Evolutionary conservation across 1,284 basidiomycete species (phyloP), one percentile per base, ranked within the genome.

Genomic region (Ganoderma sinense): DNA sequence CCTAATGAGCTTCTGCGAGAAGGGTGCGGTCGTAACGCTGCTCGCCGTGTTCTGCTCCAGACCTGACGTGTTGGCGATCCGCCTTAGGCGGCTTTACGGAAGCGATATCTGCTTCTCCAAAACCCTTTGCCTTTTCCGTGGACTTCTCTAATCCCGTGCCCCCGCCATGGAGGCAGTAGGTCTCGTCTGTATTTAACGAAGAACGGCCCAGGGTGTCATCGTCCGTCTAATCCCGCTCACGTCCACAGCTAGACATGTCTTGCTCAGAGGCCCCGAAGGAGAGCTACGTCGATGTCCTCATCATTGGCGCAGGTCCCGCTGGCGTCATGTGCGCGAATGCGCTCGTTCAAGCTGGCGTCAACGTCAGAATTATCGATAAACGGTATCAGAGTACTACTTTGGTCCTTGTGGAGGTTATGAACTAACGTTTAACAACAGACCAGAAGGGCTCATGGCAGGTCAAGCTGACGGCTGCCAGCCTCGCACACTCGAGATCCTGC

Each of bases 401-500:
- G 7, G 2, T 36, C 23, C 1, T 1, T n/a, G 18, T 31, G 23
- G 20, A 20, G 11, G 5, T 6, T 20, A n/a, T 14, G 20, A n/a
- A 2, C 36, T 43, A 4, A 59, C n/a, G 0, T 18, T 55, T 26
- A 41, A n/a, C 23, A 0, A n/a, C 67, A 93, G 91, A 71, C 85
- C 89, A 3, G 71, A 74, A 18, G 89, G 86, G 73, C 85, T 93
- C 20, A 76, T 84, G 41, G 88, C 89, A 7, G 94, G 94, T 20
- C 93, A 94, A 76, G 94, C 93, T 0, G 93, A 95, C 76, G 93
- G 93, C 6, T 90, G 94, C 62, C 91, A 93, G 76, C 91, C 92
- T 1, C 86, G 93, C 40, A 93, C 92, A 0, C 87, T 94, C 61
- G 94, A 95, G 79, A 89, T 94, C 4, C 80, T 96, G 39, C 89